Conservation (phyloP, 495 filamentous ascomycete genomes). For the Beverwykella pulmonaria region DNA sequence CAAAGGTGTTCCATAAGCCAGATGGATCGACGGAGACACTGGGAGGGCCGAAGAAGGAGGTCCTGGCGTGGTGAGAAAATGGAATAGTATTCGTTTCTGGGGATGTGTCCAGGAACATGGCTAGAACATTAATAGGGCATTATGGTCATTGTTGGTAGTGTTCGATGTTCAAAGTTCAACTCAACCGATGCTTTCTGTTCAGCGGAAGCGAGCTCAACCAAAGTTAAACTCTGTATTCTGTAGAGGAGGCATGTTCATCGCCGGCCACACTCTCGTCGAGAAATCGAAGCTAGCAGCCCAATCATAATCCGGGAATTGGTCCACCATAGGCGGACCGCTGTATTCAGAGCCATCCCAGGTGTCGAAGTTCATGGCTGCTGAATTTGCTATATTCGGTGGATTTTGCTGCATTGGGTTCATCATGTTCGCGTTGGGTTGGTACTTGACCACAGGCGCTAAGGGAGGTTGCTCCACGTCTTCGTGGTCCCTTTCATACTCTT, state of each 20-base stretch:
- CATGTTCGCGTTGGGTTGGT: background rate
- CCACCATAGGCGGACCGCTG: constrained; percentile 10
- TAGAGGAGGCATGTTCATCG: background rate
- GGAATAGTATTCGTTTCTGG: background rate
- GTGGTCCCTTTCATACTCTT: constrained; percentile 10
- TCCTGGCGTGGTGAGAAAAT: constrained; percentile 1
- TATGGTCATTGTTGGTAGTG: background rate
- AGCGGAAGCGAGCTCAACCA: too few relatives aligned
- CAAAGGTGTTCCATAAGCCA: constrained; percentile 16
- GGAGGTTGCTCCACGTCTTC: background rate
- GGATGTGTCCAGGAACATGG: background rate
- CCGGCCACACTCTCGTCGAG: constrained; percentile 19
- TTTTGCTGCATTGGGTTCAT: constrained; percentile 9
- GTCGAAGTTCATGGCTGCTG: constrained; percentile 16
- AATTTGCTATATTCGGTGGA: too few relatives aligned
- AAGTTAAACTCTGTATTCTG: background rate
- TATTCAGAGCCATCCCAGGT: constrained; percentile 19
- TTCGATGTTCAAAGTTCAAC: too few relatives aligned
- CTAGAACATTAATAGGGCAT: background rate
- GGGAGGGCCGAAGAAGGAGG: background rate
- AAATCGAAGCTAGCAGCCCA: constrained; percentile 34
- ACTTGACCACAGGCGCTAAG: background rate
- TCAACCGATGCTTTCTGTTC: too few relatives aligned
- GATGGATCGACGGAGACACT: background rate
- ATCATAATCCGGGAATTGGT: constrained; percentile 37